Evolutionary conservation across 192 early-diverging fungal species (phyloP).

Genomic region (Podila verticillata): DNA sequence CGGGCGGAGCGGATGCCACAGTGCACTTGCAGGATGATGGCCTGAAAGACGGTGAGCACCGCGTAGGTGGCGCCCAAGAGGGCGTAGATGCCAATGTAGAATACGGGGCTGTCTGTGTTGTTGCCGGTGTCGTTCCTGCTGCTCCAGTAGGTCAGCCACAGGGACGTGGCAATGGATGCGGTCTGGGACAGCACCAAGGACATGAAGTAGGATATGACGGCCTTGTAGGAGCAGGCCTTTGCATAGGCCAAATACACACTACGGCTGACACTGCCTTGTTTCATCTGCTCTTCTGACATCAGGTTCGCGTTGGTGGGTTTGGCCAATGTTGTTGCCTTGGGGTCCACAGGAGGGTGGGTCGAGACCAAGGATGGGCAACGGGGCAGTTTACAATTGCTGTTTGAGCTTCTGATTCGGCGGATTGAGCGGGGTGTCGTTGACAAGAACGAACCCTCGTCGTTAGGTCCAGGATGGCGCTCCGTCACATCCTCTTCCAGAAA

Average conservation of each 20-base stretch:
- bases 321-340: constrained; percentile 12
- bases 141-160: constrained; percentile 80
- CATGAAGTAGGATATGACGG: constrained; percentile 65
- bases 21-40: constrained; percentile 77
- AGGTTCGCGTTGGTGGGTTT: constrained; percentile 51
- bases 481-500: neutral
- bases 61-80: constrained; percentile 73
- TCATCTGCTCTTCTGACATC: constrained; percentile 82
- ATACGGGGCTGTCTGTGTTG: constrained; percentile 53
- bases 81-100: constrained; percentile 81
- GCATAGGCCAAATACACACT: constrained; percentile 81
- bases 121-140: constrained; percentile 54
- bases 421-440: constrained; percentile 19
- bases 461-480: neutral
- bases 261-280: constrained; percentile 80
- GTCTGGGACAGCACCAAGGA: constrained; percentile 64
- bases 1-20: constrained; percentile 82
- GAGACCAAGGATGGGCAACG: neutral
- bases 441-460: constrained; percentile 2
- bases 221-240: constrained; percentile 68
- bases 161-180: constrained; percentile 60
- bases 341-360: neutral
- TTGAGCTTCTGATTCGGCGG: constrained; percentile 11
- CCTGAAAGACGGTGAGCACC: constrained; percentile 67
- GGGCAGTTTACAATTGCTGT: constrained; percentile 53